Base-by-base conservation (phyloP, 1,284 basidiomycete species). In the Athelia sp. region DNA sequence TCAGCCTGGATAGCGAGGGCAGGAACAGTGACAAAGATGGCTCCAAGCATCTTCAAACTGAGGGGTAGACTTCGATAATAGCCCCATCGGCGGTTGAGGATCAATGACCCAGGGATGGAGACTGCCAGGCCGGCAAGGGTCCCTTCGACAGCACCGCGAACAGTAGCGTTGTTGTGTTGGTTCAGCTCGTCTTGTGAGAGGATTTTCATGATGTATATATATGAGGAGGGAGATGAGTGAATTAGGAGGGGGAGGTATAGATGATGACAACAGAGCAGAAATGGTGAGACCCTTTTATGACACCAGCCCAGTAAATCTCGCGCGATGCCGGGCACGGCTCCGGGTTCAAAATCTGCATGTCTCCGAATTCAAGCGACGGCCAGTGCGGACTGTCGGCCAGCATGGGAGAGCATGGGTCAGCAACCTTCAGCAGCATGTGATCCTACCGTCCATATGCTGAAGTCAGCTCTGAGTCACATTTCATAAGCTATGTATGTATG, bases 1-100 rank as follows among this genome's bases (percentile, higher is more conserved):
- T 97, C 93, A 14, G 88, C 91, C 50, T 79, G 76, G 55, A 94
- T 85, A 40, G 84, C 78, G 47, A 90, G 75, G 26, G 79, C 65
- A 0, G 90, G 91, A 8, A 90, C 79, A 48, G 82, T 73, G 53
- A 89, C 58, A 50, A 87, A 72, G 52, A 87, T 74, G 32, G 82
- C 75, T 35, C 87, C 85, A 35, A 94, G 76, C 0, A 84, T 71
- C 65, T 93, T 95, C 54, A 93, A 72, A 1, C 87, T 83, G 1
- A 78, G 69, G 0, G 90, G 90, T 3, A 94, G 73, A 1, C 69
- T 59, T 51, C 85, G 81, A 67, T 90, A 94, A 48, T 80, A 74
- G 0, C 78, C 66, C 61, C 74, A 83, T 38, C 71, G 67, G 21
- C 71, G 72, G 52, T 84, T 75, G 43, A 85, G 70, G 54, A 81